Conservation (phyloP, 1,284 basidiomycete species). For the Boletus hoseneyae region DNA sequence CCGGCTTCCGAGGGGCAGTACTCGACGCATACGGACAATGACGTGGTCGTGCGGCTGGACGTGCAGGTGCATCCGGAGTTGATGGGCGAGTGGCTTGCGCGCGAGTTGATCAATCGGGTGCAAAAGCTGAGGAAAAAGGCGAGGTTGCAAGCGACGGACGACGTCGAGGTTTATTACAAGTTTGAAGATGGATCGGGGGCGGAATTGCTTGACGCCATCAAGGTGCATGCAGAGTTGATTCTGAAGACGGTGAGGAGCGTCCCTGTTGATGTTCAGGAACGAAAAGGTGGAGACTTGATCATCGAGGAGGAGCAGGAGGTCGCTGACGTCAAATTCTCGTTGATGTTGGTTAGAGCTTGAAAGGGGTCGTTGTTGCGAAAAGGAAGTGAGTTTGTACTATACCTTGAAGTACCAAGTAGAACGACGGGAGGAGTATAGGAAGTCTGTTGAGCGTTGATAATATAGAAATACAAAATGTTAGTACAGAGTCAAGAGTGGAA, state of each 20-base stretch:
- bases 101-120: slow-evolving; percentile 91
- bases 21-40: slow-evolving; percentile 89
- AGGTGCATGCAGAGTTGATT: slow-evolving; percentile 70
- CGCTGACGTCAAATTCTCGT: slow-evolving; percentile 75
- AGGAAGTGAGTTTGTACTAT: slow-evolving; percentile 17
- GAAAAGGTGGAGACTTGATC: slow-evolving; percentile 44
- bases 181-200: slow-evolving; percentile 71
- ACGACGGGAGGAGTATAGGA: neutral
- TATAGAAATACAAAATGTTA: slow-evolving; percentile 35
- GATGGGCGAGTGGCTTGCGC: slow-evolving; percentile 82
- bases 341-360: slow-evolving; percentile 53
- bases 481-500: slow-evolving; percentile 6
- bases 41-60: slow-evolving; percentile 93
- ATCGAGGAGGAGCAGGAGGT: slow-evolving; percentile 89
- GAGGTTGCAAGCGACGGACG: slow-evolving; percentile 92
- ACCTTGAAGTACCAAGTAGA: slow-evolving; percentile 14
- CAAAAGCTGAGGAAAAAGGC: slow-evolving; percentile 97
- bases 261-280: slow-evolving; percentile 59
- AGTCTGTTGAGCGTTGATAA: slow-evolving; percentile 4
- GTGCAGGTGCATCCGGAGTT: slow-evolving; percentile 85
- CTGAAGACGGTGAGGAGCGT: slow-evolving; percentile 73
- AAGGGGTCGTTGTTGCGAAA: neutral
- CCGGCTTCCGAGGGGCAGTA: slow-evolving; percentile 58
- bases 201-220: slow-evolving; percentile 72
- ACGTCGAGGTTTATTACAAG: slow-evolving; percentile 86